Percentiles rank a stretch among this genome's conserved stretches.
These are phyloP conservation scores for Astrothelium subdiscretum DNA, from an alignment of 495 filamentous ascomycete genomes.

Conservation along the genomic window DNA sequence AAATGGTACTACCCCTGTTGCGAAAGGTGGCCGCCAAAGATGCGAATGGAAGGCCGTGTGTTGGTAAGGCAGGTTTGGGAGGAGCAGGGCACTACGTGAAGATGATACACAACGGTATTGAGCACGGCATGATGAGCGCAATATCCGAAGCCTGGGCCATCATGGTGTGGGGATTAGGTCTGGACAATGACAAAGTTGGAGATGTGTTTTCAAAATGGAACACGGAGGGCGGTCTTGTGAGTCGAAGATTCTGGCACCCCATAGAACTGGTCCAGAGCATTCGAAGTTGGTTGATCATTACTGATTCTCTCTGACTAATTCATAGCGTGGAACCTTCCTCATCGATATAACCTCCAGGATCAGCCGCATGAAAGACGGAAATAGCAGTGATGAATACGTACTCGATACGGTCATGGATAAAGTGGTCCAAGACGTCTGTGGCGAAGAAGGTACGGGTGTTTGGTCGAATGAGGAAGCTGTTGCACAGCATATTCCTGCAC, in stretches of 20 bases:
- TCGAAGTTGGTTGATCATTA: not conserved
- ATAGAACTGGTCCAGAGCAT: not conserved
- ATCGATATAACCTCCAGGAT: constrained; percentile 54
- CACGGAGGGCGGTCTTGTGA: constrained; percentile 40
- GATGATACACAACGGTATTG: constrained; percentile 70
- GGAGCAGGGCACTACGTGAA: constrained; percentile 65
- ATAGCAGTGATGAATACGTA: constrained; percentile 34
- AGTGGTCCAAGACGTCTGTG: constrained; percentile 60
- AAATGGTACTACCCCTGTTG: constrained; percentile 52
- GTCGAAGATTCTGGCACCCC: not conserved
- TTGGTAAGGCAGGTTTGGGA: constrained; percentile 47
- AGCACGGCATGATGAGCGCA: constrained; percentile 56
- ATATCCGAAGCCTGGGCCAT: constrained; percentile 56
- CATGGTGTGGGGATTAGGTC: constrained; percentile 46
- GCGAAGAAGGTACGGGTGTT: constrained; percentile 56
- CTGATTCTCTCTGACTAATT: not conserved
- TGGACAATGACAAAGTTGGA: constrained; percentile 52
- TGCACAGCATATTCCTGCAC: constrained; percentile 48
- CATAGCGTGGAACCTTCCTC: constrained; percentile 41
- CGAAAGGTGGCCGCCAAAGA: constrained; percentile 51
- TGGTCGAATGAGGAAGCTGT: constrained; percentile 55
- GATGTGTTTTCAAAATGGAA: constrained; percentile 53
- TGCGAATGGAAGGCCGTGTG: constrained; percentile 46
- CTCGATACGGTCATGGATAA: constrained; percentile 61
- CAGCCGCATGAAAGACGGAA: constrained; percentile 35